Percentiles rank a stretch among this genome's conserved stretches.
These are phyloP conservation scores for Solanum arcanum DNA, from an alignment of 257 asterid genomes.

Conservation along the genomic window DNA sequence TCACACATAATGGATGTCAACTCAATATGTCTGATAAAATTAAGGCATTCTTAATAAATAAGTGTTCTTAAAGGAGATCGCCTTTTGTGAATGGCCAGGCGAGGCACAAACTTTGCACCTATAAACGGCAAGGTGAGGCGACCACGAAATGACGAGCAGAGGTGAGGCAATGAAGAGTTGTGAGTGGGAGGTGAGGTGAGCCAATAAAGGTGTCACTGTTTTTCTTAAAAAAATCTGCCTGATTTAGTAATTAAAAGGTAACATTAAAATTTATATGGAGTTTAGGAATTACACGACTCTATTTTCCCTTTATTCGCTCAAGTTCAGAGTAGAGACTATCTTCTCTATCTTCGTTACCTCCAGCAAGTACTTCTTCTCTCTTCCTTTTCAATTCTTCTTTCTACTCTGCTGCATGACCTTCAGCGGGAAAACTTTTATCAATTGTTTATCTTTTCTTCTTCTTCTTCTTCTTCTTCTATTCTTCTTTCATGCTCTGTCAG, in stretches of 20 bases:
- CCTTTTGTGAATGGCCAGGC: not conserved
- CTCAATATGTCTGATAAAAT: too few species aligned
- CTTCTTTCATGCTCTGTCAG: not conserved
- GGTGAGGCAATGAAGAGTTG: too few species aligned
- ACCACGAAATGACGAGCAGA: not conserved
- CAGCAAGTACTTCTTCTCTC: not conserved
- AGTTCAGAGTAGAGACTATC: not conserved
- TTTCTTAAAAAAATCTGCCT: too few species aligned
- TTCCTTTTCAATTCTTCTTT: too few species aligned
- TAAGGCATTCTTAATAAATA: too few species aligned
- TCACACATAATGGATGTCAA: too few species aligned
- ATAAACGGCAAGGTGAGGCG: not conserved
- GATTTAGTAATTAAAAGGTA: too few species aligned
- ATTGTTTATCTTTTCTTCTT: too few species aligned
- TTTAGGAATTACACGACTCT: not conserved
- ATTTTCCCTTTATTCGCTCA: not conserved
- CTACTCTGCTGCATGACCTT: not conserved
- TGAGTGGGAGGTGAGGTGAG: not conserved
- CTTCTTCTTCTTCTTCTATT: not conserved
- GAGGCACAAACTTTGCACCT: not conserved
- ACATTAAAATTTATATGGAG: not conserved
- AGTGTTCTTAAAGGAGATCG: too few species aligned
- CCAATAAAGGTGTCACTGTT: not conserved
- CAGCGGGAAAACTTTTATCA: not conserved
- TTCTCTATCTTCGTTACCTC: not conserved